Evolutionary conservation across 73 alveolate genomes (phyloP), one percentile per base, ranked within the genome.

Genomic region (Stentor coeruleus): DNA sequence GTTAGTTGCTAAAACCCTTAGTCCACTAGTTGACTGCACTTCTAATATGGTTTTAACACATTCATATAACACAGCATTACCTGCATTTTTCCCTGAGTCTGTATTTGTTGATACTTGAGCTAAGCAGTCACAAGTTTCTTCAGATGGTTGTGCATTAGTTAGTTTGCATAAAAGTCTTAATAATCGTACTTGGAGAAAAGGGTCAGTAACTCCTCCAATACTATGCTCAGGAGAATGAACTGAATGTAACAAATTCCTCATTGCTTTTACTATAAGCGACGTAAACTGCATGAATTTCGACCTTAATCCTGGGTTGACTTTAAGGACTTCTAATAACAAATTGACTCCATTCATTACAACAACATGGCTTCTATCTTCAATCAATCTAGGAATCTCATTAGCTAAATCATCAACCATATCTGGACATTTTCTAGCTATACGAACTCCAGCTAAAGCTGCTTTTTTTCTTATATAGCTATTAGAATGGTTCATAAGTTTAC

Each of bases 191-290:
- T 98, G 97, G 59, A 98, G 93, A 95, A 98, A 98, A 1, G 99
- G 99, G 89, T 98, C 99, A 76, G 99, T 94, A 37, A 98, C 97
- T 26, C 99, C 99, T 72, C 95, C 96, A 49, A 97, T 96, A 85
- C 95, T 99, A 87, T 95, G 83, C 38, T 75, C 83, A 6, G 83
- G 83, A 0, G 83, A 39, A 40, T 39, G 72, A 20, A 37, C 83
- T 31, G 83, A 20, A n/a, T 39, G 72, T 39, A 75, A 15, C 72
- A 75, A 75, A 75, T 75, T 75, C 39, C 72, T 75, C 83, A 75
- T 37, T 14, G 72, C 83, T 75, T 39, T 75, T 39, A 75, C 83
- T 20, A 75, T 28, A 31, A 40, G 37, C 3, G 59, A n/a, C 1
- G 30, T 14, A 3, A 1, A 39, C 59, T 37, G 83, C 3, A 37